Base-by-base conservation (phyloP, 176 grass and related monocot species). In the Eleusine indica region DNA sequence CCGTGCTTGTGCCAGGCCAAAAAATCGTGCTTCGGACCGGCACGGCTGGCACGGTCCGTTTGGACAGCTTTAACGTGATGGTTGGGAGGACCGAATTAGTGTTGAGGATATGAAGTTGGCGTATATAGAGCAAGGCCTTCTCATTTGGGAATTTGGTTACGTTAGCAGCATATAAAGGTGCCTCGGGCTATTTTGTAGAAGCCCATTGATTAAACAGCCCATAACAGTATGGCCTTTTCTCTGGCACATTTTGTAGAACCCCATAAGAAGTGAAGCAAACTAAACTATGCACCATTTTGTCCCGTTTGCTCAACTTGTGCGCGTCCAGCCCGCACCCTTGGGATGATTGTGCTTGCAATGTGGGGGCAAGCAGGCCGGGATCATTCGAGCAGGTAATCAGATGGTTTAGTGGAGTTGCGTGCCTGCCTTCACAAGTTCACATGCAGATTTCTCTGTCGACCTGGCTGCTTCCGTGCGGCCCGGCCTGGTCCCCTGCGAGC, bases 281-380 rank as follows among this genome's bases (percentile, higher is more conserved):
- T 10, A 60, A 68, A 75, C 19, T 17, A 15, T 46, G 84, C 37
- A 28, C 30, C 7, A 37, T 48, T 41, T 21, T 71, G 1, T 54
- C 17, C 17, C 18, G 4, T 48, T 70, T 77, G 41, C 67, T 77
- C 32, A 77, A 71, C 57, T 44, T 53, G 56, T 16, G 41, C 52
- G 52, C 67, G 8, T 25, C 32, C 32, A 35, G 32, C 32, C 32
- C 32, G 32, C 32, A 35, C 32, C 32, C 32, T 46, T 6, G 74
- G 13, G 66, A 78, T 83, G 67, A 88, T 88, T 77, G 75, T 83
- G 80, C 62, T 56, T 35, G 68, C 42, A 8, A 8, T 43, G n/a
- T 44, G 25, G 25, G 25, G 25, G 25, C 25, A 25, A 25, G 25
- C 25, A 25, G 25, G 25, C 25, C 25, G 25, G 25, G 25, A 25